Evolutionary conservation across 371 early-diverging fungal species (phyloP).

Genomic region (Syncephalastrum contaminatum): DNA sequence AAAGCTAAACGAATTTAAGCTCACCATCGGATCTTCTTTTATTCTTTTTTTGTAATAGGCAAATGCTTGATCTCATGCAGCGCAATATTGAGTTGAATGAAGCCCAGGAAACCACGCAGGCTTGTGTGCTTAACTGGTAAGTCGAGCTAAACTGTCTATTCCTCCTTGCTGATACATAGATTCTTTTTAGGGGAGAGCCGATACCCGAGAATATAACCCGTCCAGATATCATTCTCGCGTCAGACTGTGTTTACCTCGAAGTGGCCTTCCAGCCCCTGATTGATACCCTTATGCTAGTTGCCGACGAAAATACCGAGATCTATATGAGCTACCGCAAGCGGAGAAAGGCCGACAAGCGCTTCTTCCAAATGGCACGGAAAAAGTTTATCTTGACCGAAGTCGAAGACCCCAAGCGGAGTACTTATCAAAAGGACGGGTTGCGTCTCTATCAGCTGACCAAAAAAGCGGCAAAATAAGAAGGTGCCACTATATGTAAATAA

Average conservation of each 20-base stretch:
- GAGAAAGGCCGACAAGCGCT: constrained; percentile 50
- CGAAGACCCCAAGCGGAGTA: constrained; percentile 32
- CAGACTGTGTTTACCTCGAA: constrained; percentile 53
- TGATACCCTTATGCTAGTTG: constrained; percentile 30
- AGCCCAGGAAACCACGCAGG: constrained; percentile 14
- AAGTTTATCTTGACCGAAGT: constrained; percentile 34
- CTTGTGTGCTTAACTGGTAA: constrained; percentile 41
- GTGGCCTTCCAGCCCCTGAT: constrained; percentile 43
- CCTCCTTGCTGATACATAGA: not conserved
- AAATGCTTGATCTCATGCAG: constrained; percentile 43
- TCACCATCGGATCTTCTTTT: not conserved
- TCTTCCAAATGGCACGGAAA: constrained; percentile 44
- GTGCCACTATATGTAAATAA: too few relatives aligned
- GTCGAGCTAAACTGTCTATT: not conserved
- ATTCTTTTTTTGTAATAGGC: constrained; percentile 14
- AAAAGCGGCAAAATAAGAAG: constrained; percentile 12
- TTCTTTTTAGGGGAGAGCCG: constrained; percentile 33
- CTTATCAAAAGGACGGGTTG: constrained; percentile 20
- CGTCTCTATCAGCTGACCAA: constrained; percentile 32
- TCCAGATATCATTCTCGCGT: constrained; percentile 44
- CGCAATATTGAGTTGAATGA: constrained; percentile 37
- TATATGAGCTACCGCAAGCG: constrained; percentile 42
- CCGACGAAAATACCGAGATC: constrained; percentile 31
- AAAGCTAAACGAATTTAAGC: not conserved
- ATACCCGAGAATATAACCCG: constrained; percentile 12